Percentiles rank a stretch among this genome's conserved stretches.
phyloP scores from a whole-genome alignment of 2,329 filamentous ascomycete genomes.

The Leptographium flavum region DNA sequence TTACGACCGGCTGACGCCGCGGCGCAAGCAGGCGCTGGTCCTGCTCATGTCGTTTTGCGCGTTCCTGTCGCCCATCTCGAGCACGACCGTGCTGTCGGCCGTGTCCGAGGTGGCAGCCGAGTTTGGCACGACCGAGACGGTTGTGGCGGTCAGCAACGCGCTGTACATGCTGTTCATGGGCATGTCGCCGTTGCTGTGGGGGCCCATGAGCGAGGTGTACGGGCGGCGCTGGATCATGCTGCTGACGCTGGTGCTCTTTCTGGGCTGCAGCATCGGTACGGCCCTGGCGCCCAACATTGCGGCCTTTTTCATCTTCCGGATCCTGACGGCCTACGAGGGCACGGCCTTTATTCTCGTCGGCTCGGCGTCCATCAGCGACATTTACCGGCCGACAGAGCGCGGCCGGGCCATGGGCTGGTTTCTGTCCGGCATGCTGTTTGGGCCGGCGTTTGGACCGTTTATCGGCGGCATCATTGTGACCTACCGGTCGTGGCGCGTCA shows the following conservation, averaged over 20 bases:
- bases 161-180: constrained; percentile 62
- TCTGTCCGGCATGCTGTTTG: constrained; percentile 49
- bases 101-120: constrained; percentile 50
- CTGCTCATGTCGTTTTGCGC: constrained; percentile 58
- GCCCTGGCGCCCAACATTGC: constrained; percentile 51
- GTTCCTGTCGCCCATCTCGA: constrained; percentile 58
- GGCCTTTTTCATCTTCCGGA: constrained; percentile 53
- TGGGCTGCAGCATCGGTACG: constrained; percentile 49
- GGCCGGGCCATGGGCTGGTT: constrained; percentile 56
- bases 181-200: constrained; percentile 49
- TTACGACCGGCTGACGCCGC: constrained; percentile 50
- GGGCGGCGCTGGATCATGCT: constrained; percentile 41
- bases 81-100: constrained; percentile 49
- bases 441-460: constrained; percentile 48
- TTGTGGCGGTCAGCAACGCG: constrained; percentile 56
- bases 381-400: constrained; percentile 45
- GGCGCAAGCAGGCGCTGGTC: constrained; percentile 54
- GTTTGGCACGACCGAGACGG: constrained; percentile 41
- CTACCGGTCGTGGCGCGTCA: constrained; percentile 49
- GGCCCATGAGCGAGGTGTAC: constrained; percentile 46
- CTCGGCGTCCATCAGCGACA: constrained; percentile 43
- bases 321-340: constrained; percentile 56
- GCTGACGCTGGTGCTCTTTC: constrained; percentile 42
- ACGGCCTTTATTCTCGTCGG: constrained; percentile 56
- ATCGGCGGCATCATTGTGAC: constrained; percentile 56